These are phyloP conservation scores for Tephrocybe sp. DNA, from an alignment of 768 basidiomycete genomes.

Conservation along the genomic window DNA sequence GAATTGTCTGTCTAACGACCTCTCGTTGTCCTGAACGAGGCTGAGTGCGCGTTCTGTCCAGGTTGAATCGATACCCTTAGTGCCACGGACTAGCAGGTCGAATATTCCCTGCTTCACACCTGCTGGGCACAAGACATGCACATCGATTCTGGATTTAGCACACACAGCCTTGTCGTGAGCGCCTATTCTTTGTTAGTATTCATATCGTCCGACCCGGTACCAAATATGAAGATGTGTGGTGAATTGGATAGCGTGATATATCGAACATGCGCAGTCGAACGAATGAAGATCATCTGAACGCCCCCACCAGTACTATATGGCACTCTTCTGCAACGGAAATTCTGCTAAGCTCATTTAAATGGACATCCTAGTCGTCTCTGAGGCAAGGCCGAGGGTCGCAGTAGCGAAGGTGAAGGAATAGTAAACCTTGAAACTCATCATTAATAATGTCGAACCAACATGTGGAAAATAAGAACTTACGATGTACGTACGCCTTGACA, in stretches of 20 bases:
- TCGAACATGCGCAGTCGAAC: no score
- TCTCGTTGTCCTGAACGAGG: conserved; percentile 50
- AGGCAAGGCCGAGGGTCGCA: conserved; percentile 87
- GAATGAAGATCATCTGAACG: no score
- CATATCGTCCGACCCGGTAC: no score
- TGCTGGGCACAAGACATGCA: conserved; percentile 47
- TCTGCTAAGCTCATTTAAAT: no score
- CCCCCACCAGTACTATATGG: no score
- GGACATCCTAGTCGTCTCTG: conserved; percentile 55
- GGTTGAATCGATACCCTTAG: conserved; percentile 51
- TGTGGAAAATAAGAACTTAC: conserved; percentile 34
- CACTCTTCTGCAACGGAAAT: no score
- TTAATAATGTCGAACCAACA: not conserved
- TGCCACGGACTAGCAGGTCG: conserved; percentile 50
- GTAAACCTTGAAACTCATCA: conserved; percentile 53
- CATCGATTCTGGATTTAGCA: no score
- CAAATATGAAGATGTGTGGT: no score
- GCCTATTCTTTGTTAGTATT: no score
- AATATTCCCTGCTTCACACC: conserved; percentile 50
- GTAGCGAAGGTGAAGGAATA: conserved; percentile 88
- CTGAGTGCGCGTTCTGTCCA: conserved; percentile 45
- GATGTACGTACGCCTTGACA: conserved; percentile 91
- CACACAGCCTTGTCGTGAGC: no score
- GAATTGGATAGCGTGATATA: no score
- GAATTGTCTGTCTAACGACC: conserved; percentile 30